Base-by-base conservation (phyloP, 2,329 filamentous ascomycete species). In the Sphaerulina musiva region DNA sequence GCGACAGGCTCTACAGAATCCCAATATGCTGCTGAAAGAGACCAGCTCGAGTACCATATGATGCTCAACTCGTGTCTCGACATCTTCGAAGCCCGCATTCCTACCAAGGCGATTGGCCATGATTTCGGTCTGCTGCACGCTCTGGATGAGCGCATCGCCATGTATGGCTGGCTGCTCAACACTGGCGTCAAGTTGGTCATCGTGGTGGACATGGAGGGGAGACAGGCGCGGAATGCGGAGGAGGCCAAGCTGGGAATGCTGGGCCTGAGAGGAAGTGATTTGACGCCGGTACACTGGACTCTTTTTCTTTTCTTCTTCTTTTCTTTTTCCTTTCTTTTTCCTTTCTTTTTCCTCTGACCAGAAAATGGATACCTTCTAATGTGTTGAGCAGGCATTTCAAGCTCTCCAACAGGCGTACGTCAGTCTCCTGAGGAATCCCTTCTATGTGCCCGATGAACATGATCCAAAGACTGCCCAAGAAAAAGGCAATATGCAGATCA, bases 81-180 rank as follows among this genome's bases (percentile, higher is more conserved):
- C 73, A 84, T 97, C 61, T 96, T 98, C 72, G 89, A 93, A 65
- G 82, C 91, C 56, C 89, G 90, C 54, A 80, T 88, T 61, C 85
- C 86, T 51, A 80, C 83, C 66, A 86, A 86, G 65, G 81, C 80
- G 20, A 75, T 81, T 55, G 87, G 89, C 48, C 90, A 93, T 64
- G 92, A 97, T 70, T 85, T 93, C 62, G 92, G 93, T 31, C 81
- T 97, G 10, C 80, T 98, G 48, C 92, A 97, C 74, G 90, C 91
- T 55, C 80, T 97, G 56, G 93, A 97, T 74, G 92, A 98, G 74
- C 82, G 91, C 26, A 80, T 97, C 45, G 90, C 91, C 36, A 87
- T 90, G 62, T 98, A 97, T 75, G 93, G 93, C 65, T 96, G 89
- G 83, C 82, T 97, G 72, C 96, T 93, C 53, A 97, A 95, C 72